Evolutionary conservation across 2,329 filamentous ascomycete genomes (phyloP).

Genomic region (Epichloe bromicola): DNA sequence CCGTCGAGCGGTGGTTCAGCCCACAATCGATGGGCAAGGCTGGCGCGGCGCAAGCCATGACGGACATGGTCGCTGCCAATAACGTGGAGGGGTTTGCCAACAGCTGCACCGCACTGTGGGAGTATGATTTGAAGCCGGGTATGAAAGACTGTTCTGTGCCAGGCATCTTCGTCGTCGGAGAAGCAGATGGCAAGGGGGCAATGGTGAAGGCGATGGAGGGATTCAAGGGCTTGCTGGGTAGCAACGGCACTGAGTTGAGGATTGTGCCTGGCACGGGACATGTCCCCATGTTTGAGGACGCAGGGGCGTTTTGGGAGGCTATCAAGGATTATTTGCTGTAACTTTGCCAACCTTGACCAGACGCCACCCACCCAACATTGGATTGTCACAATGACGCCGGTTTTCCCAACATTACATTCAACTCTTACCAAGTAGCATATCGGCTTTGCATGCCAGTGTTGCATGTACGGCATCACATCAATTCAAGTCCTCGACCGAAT

Average conservation of each 20-base stretch:
- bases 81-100: constrained; percentile 55
- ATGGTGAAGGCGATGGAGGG: constrained; percentile 69
- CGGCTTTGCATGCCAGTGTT: no score
- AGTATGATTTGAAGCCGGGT: constrained; percentile 50
- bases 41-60: constrained; percentile 41
- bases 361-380: no score
- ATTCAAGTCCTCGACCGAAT: no score
- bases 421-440: no score
- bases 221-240: constrained; percentile 48
- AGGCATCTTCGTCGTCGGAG: constrained; percentile 59
- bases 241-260: constrained; percentile 42
- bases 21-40: constrained; percentile 33
- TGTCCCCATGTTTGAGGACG: constrained; percentile 72
- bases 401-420: no score
- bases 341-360: no score
- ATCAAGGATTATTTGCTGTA: constrained; percentile 26
- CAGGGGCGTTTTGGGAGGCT: constrained; percentile 51
- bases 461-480: no score
- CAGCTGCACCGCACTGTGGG: constrained; percentile 56
- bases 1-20: constrained; percentile 71
- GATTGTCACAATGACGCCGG: no score
- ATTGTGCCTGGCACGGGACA: constrained; percentile 62
- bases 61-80: constrained; percentile 56
- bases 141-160: constrained; percentile 43
- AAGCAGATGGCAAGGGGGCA: constrained; percentile 55